These are phyloP conservation scores for Hypoxylon sp. DNA, from an alignment of 2,329 filamentous ascomycete genomes.

Conservation along the genomic window DNA sequence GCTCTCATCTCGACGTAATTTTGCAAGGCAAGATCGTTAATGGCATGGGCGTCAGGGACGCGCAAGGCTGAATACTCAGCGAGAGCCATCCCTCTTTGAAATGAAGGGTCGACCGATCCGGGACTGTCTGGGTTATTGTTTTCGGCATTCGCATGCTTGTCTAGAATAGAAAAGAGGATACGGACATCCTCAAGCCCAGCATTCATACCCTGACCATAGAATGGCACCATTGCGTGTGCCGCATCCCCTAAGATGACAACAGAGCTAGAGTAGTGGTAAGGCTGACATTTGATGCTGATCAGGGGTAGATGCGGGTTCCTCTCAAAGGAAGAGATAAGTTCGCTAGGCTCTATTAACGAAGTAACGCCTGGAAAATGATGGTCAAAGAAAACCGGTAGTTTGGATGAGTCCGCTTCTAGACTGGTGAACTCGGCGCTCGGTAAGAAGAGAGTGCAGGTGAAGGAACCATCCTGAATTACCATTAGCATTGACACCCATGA, in stretches of 20 bases:
- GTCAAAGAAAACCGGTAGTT: conserved; percentile 82
- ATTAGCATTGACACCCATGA: conserved; percentile 28
- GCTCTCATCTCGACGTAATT: conserved; percentile 97
- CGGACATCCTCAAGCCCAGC: conserved; percentile 94
- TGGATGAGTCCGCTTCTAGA: conserved; percentile 74
- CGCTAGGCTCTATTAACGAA: conserved; percentile 74
- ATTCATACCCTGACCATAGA: conserved; percentile 99
- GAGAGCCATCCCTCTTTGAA: conserved; percentile 79
- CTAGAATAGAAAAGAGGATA: conserved; percentile 86
- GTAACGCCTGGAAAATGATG: conserved; percentile 89
- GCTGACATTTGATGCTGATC: conserved; percentile 92
- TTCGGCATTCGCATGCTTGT: conserved; percentile 71
- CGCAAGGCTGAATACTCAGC: conserved; percentile 82
- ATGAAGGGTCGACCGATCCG: conserved; percentile 63
- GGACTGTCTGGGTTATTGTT: conserved; percentile 58
- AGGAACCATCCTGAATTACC: conserved; percentile 80
- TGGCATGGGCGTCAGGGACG: conserved; percentile 84
- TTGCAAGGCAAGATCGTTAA: conserved; percentile 90
- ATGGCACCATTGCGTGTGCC: conserved; percentile 97
- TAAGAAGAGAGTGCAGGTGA: conserved; percentile 95
- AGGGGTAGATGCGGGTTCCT: conserved; percentile 91
- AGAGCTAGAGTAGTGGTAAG: conserved; percentile 83
- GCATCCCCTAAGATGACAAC: conserved; percentile 93
- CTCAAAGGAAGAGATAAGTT: conserved; percentile 81
- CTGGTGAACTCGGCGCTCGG: conserved; percentile 77